Base-by-base conservation (phyloP, 2,329 filamentous ascomycete species). In the Nothophaeocryptopus gaeumannii region DNA sequence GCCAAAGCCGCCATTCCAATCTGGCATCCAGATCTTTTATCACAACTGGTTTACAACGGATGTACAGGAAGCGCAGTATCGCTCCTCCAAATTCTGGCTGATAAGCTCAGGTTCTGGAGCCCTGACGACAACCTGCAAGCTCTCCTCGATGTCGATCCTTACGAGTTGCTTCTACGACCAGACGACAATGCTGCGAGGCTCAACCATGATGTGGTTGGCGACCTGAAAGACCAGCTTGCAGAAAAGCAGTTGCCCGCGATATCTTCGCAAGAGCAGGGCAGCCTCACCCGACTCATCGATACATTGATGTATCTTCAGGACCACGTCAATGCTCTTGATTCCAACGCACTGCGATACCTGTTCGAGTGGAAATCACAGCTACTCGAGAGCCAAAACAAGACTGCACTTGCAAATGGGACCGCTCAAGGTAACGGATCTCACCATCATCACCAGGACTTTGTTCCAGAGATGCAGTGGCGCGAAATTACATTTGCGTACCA, bases 21-120 rank as follows among this genome's bases (percentile, higher is more conserved):
- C 2, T 99, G 95, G 61, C 92, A 99, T 62, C 93, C 93, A 0
- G 89, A 95, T 63, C 88, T 96, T 51, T 72, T 97, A 20, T 86
- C 88, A 45, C 88, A 96, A 67, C 92, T 88, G 61, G 89, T 95
- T 33, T 75, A 96, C 20, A 80, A 84, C 14, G 92, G 91, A 1
- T 95, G 95, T 65, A 78, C 79, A 31, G 67, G 71, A 3, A 69
- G 89, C 5, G 89, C 93, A 2, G 85, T 89, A 58, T 77, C 77
- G 8, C 83, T 96, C 8, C 70, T 97, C 26, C 74, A 87, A 44
- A 81, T 81, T 5, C 73, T 99, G 15, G 79, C 90, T 61, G 82
- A 84, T 60, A 85, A 82, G 11, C 72, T 99, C 43, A 95, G 91
- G 63, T 96, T 88, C 58, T 88, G 86, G 68, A 82, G 85, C 0